Percentiles rank a stretch among this genome's conserved stretches.
Conservation (phyloP, 192 early-diverging fungal species). For the Backusella psychrophila region DNA sequence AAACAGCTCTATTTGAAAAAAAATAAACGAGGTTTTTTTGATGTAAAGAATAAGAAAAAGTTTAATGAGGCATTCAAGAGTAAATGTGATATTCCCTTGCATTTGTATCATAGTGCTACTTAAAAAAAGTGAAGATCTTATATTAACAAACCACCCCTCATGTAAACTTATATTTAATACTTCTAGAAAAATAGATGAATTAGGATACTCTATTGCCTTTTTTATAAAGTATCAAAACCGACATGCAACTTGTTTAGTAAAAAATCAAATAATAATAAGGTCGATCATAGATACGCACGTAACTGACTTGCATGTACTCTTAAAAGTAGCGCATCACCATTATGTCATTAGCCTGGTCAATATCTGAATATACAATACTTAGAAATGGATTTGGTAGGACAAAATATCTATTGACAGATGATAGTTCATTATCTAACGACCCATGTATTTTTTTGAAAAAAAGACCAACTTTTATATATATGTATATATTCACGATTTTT, state of each 20-base stretch:
- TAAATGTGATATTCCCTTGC: background rate
- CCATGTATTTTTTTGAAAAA: background rate
- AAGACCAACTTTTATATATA: background rate
- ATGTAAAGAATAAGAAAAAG: background rate
- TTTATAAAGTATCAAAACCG: background rate
- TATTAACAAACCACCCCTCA: background rate
- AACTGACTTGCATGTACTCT: background rate
- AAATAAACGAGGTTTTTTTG: background rate
- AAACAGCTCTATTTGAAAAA: background rate
- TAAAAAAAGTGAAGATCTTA: background rate
- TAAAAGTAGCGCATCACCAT: background rate
- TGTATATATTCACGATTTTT: background rate
- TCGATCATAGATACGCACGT: background rate
- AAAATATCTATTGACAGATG: conserved; percentile 2
- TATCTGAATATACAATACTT: background rate
- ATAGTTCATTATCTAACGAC: background rate
- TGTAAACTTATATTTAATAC: background rate
- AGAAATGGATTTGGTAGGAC: background rate
- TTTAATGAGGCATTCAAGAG: background rate
- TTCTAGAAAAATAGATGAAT: background rate
- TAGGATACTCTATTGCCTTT: background rate
- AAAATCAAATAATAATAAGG: background rate
- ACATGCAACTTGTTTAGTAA: background rate
- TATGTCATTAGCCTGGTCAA: background rate
- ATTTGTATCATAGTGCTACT: background rate